Base-by-base conservation (phyloP, 257 asterid species). In the Gentiana dahurica region DNA sequence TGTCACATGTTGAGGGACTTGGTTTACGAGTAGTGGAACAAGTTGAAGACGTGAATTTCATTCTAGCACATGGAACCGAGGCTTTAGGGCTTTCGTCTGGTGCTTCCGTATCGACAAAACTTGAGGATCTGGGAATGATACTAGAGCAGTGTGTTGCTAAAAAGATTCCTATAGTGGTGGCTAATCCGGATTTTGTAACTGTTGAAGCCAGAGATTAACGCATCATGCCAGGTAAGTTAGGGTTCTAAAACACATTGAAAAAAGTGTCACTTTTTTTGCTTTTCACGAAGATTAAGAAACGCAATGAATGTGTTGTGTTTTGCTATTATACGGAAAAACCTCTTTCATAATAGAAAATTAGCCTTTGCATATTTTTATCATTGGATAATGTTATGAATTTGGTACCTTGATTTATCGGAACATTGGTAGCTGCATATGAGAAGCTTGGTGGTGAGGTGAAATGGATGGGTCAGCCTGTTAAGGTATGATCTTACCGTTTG, bases 401-500 rank as follows among this genome's bases (percentile, higher is more conserved):
- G 50, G 48, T 62, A 13, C 33, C 65, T 65, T 39, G 53, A 65
- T 50, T 49, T 49, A 49, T 69, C 82, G 96, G 98, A 67, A 85
- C 94, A 36, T 60, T 91, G 68, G 98, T 94, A 49, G 77, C 89
- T 47, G 76, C 78, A 5, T 91, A 85, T 32, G 96, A 87, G 81
- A 81, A 85, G 70, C 89, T 87, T 69, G 96, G 98, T 36, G 98
- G 98, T 59, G 90, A 91, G 76, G 98, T 87, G 61, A 87, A 85
- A 74, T 91, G 98, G 98, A 87, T 91, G 98, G 98, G 98, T 62
- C 87, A 91, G 77, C 98, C 98, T 43, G 95, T 78, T 51, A 78
- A 87, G 96, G 24, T 15, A 15, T 24, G 24, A 24, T 24, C 24
- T 24, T 24, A 24, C 24, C 1, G 24, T 24, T 24, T 24, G 24